Percentiles rank a stretch among this genome's conserved stretches.
phyloP scores from a whole-genome alignment of 2,329 filamentous ascomycete genomes.

The Alternaria gaisen region DNA sequence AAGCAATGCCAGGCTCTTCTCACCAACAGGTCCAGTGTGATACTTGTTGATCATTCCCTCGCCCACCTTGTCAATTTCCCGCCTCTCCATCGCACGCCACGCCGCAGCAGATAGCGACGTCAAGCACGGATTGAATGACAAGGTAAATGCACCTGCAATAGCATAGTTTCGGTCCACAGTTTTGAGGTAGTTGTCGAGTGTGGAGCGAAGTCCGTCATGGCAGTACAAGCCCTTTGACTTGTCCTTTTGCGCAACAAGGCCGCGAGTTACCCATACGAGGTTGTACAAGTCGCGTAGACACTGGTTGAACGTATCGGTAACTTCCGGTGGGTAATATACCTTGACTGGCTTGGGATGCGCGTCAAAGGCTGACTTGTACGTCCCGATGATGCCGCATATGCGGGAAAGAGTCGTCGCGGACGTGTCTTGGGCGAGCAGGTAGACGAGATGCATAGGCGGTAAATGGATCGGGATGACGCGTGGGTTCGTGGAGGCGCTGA shows the following conservation, averaged over 20 bases:
- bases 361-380: slow-evolving; percentile 80
- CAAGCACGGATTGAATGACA: slow-evolving; percentile 58
- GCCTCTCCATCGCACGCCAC: slow-evolving; percentile 60
- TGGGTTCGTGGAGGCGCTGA: slow-evolving; percentile 53
- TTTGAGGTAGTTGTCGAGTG: slow-evolving; percentile 55
- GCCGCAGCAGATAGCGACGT: slow-evolving; percentile 58
- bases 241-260: slow-evolving; percentile 71
- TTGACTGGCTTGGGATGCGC: slow-evolving; percentile 60
- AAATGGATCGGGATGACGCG: slow-evolving; percentile 69
- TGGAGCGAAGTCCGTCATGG: slow-evolving; percentile 55
- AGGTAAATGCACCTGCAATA: slow-evolving; percentile 56
- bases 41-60: slow-evolving; percentile 34
- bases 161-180: slow-evolving; percentile 50
- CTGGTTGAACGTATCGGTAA: slow-evolving; percentile 74
- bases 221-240: slow-evolving; percentile 66
- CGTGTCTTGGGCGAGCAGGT: slow-evolving; percentile 72
- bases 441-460: slow-evolving; percentile 73
- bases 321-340: slow-evolving; percentile 42
- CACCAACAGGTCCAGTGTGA: slow-evolving; percentile 69
- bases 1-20: slow-evolving; percentile 70
- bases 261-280: slow-evolving; percentile 78
- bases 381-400: slow-evolving; percentile 73
- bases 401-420: slow-evolving; percentile 72
- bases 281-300: slow-evolving; percentile 90
- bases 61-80: slow-evolving; percentile 43